Percentiles rank a stretch among this genome's conserved stretches.
phyloP scores from a whole-genome alignment of 257 asterid species.

The Gentiana macrophylla region DNA sequence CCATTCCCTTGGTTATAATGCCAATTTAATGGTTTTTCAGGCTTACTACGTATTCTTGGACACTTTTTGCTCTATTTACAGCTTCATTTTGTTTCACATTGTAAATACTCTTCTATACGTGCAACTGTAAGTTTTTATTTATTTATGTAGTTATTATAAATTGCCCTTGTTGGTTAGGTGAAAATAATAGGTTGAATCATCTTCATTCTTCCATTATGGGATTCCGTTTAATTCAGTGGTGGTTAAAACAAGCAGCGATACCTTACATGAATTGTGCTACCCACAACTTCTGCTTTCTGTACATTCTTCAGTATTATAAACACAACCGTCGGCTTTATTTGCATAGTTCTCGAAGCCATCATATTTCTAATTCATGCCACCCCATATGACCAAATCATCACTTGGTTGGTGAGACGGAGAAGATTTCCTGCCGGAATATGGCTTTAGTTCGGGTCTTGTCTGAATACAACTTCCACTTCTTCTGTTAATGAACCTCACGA shows the following conservation, averaged over 20 bases:
- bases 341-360: constrained; percentile 37
- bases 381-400: constrained; percentile 54
- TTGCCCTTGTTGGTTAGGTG: no score
- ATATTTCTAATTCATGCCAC: constrained; percentile 67
- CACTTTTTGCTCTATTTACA: constrained; percentile 38
- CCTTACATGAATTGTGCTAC: constrained; percentile 27
- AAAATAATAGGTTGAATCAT: no score
- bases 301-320: constrained; percentile 81
- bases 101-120: no score
- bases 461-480: constrained; percentile 9
- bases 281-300: constrained; percentile 86
- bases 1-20: constrained; percentile 12
- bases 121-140: no score
- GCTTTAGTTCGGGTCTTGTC: constrained; percentile 44
- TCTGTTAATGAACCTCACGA: constrained; percentile 16
- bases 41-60: constrained; percentile 48
- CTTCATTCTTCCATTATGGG: no score
- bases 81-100: constrained; percentile 34
- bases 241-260: no score
- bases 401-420: constrained; percentile 60
- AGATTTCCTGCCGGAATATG: constrained; percentile 88
- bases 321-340: constrained; percentile 46
- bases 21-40: constrained; percentile 37
- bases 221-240: no score
- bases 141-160: no score